Base-by-base conservation (phyloP, 1,284 basidiomycete species). In the Trichosporon faecale region DNA sequence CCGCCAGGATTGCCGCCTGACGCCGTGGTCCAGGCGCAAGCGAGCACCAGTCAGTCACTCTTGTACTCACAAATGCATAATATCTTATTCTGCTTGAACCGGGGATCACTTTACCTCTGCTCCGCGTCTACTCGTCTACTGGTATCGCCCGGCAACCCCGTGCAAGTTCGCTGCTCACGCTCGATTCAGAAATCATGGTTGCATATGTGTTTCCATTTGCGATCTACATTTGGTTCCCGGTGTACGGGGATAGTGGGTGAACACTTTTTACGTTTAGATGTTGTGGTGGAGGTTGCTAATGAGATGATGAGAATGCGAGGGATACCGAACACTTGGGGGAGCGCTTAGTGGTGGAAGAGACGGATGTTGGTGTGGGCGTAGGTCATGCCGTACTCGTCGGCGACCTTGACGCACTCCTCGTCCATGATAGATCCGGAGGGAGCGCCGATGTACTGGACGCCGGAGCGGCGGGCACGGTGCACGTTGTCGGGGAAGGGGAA, bases 401-500 rank as follows among this genome's bases (percentile, higher is more conserved):
- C 95, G 7, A 93, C 92, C 85, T 93, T 94, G 85, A 98, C 90
- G 80, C 95, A 95, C 82, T 95, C 94, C 65, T 85, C 89, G 80
- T 99, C 96, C 96, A 98, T 98, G 70, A 99, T 95, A 76, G 93
- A 95, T 67, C 96, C 96, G 68, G 91, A 91, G 0, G 96, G 95
- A 3, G 97, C 97, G 33, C 93, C 95, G 69, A 99, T 88, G 84
- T 96, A 98, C 79, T 86, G 89, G 65, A 94, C 94, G 0, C 96
- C 96, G 73, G 93, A 95, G 86, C 93, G 91, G 82, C 89, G 88
- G 66, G 93, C 94, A 69, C 96, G 88, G 83, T 98, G 92, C 55
- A 99, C 96, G 79, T 99, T 99, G 84, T 99, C 97, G 8, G 95
- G 90, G 90, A 99, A 99, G 49, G 96, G 96, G 93, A 99, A 99